phyloP scores from a whole-genome alignment of 139 green algal genomes.

The Coelastrella sp. region DNA sequence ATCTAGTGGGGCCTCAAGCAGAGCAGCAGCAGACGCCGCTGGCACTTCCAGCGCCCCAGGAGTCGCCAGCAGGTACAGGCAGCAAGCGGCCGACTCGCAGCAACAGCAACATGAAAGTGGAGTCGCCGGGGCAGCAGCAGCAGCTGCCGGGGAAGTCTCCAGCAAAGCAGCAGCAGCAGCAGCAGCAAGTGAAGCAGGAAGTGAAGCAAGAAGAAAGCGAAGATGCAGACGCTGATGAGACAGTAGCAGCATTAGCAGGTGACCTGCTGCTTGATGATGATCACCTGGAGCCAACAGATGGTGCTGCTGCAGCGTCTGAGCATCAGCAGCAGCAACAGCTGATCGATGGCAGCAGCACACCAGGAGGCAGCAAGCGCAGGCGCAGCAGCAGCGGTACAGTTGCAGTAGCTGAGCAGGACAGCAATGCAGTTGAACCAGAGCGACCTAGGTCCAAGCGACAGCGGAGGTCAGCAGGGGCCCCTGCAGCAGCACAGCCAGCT shows the following conservation, averaged over 20 bases:
- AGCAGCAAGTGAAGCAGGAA: conserved; percentile 23
- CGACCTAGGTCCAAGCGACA: background rate
- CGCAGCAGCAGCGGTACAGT: conserved; percentile 29
- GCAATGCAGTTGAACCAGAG: background rate
- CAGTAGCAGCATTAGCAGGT: conserved; percentile 17
- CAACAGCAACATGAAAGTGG: background rate
- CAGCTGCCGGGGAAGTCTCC: conserved; percentile 14
- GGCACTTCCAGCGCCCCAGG: background rate
- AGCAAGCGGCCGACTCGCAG: background rate
- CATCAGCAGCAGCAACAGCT: conserved; percentile 15
- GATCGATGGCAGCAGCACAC: background rate
- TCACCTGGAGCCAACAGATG: background rate
- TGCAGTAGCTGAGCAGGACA: background rate
- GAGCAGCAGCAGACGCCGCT: conserved; percentile 31
- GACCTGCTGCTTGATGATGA: conserved; percentile 22
- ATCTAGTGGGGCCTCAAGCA: conserved; percentile 56
- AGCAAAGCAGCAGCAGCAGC: conserved; percentile 25
- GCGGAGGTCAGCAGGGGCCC: conserved; percentile 14
- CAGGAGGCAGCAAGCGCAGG: conserved; percentile 10
- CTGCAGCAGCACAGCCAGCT: background rate
- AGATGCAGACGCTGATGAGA: conserved; percentile 46
- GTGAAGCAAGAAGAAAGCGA: background rate
- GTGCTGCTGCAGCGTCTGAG: background rate
- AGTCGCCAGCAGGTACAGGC: background rate
- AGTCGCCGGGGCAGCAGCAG: conserved; percentile 4